A percentile compares a stretch with the other conserved stretches of the same genome.
Evolutionary conservation across 148 eudicot genomes (phyloP).

Genomic region (Amaranthus cruentus): DNA sequence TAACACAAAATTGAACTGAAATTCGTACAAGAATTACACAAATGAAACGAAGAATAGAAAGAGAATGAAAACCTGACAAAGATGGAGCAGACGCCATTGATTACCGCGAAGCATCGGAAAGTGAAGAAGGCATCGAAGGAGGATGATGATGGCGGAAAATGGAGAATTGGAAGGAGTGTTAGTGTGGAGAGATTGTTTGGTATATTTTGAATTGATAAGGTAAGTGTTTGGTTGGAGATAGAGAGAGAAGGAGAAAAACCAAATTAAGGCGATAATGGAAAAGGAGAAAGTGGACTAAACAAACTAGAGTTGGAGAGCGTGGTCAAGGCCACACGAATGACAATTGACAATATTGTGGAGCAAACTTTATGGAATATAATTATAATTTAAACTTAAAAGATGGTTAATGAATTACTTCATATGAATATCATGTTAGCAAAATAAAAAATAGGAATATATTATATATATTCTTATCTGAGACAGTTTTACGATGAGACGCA

Average conservation of each 20-base stretch:
- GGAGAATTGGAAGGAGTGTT: slow-evolving; percentile 12
- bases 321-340: slow-evolving; percentile 14
- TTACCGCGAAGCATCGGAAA: slow-evolving; percentile 55
- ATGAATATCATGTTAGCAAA: too few species aligned
- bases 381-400: too few species aligned
- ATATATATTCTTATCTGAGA: too few species aligned
- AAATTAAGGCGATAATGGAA: background rate
- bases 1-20: background rate
- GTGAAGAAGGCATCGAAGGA: slow-evolving; percentile 24
- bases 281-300: background rate
- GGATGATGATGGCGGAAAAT: background rate
- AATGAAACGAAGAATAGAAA: background rate
- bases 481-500: too few species aligned
- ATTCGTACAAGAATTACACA: background rate
- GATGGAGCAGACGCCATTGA: slow-evolving; percentile 70
- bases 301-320: background rate
- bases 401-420: too few species aligned
- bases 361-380: too few species aligned
- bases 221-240: slow-evolving; percentile 28
- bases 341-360: too few species aligned
- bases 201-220: slow-evolving; percentile 25
- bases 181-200: slow-evolving; percentile 20
- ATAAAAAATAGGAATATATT: too few species aligned
- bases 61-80: slow-evolving; percentile 42
- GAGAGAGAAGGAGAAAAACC: background rate